Evolutionary conservation across 2,329 filamentous ascomycete genomes (phyloP), one percentile per base, ranked within the genome.

Genomic region (Graphilbum fragrans): DNA sequence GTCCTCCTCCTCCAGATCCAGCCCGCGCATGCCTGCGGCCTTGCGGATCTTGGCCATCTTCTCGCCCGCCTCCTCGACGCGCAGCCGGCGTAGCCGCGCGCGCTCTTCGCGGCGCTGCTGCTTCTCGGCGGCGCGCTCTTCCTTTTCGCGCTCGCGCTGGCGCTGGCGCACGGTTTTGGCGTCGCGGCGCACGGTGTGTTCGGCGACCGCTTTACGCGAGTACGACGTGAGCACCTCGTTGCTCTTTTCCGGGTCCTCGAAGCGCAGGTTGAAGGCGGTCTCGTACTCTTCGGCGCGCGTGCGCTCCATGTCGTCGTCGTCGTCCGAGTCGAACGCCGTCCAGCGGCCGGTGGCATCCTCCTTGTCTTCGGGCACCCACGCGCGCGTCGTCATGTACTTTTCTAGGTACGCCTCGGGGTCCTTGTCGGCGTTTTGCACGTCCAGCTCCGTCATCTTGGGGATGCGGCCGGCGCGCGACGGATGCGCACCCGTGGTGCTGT

Each of bases 221-320:
- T 95, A 94, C 6, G 88, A 86, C 54, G 82, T 79, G 25, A 98
- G 68, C 38, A 83, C 80, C 61, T 94, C 86, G 56, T 95, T 95
- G 52, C 85, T 80, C 56, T 85, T 87, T 45, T 74, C 74, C 0
- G 92, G 87, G 53, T 96, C 85, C 58, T 98, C 92, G 55, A 98
- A 98, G 27, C 92, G 82, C 62, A 95, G 65, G 63, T 98, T 98
- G 65, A 94, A 98, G 5, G 88, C 88, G 49, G 84, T 74, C 63
- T 98, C 92, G 54, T 90, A 94, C 46, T 82, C 77, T 35, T 96
- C 90, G 21, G 88, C 88, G 36, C 76, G 72, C 22, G 74, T 71
- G 27, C 82, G 77, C 35, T 85, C 66, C 39, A 94, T 86, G 49
- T 92, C 88, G 0, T 70, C 86, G 39, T 94, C 86, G 0, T 95